Evolutionary conservation across 2,329 filamentous ascomycete species (phyloP).

Genomic region (Chaetoscypha palmicola): DNA sequence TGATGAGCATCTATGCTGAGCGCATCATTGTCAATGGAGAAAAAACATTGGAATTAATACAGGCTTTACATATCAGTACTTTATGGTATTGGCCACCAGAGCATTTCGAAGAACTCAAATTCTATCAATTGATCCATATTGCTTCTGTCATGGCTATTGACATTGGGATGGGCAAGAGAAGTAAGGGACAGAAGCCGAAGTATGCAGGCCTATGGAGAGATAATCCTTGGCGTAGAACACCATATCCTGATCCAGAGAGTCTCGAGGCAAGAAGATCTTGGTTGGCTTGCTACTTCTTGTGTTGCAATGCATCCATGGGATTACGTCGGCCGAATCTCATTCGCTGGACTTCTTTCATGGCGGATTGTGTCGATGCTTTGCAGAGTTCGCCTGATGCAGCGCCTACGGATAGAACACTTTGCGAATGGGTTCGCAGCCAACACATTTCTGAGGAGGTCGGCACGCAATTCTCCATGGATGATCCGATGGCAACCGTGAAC

Average conservation of each 20-base stretch:
- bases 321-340: constrained; percentile 40
- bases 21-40: constrained; percentile 42
- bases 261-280: constrained; percentile 32
- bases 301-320: constrained; percentile 37
- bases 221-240: constrained; percentile 37
- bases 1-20: constrained; percentile 41
- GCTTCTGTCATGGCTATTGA: constrained; percentile 42
- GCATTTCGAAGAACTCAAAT: constrained; percentile 40
- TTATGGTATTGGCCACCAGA: constrained; percentile 44
- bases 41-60: constrained; percentile 45
- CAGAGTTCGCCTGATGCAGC: constrained; percentile 35
- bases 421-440: constrained; percentile 37
- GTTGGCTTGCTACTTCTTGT: constrained; percentile 32
- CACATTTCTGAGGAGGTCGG: constrained; percentile 50
- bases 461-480: constrained; percentile 46
- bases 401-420: constrained; percentile 35
- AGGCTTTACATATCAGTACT: constrained; percentile 41
- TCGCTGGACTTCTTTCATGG: constrained; percentile 37
- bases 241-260: constrained; percentile 29
- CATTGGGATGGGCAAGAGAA: constrained; percentile 31
- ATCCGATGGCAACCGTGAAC: constrained; percentile 35
- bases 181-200: constrained; percentile 25
- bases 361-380: constrained; percentile 38
- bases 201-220: constrained; percentile 37
- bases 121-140: constrained; percentile 46